Percentiles rank a stretch among this genome's conserved stretches.
Evolutionary conservation across 2,329 filamentous ascomycete species (phyloP).

Genomic region (Xylaria sp.): DNA sequence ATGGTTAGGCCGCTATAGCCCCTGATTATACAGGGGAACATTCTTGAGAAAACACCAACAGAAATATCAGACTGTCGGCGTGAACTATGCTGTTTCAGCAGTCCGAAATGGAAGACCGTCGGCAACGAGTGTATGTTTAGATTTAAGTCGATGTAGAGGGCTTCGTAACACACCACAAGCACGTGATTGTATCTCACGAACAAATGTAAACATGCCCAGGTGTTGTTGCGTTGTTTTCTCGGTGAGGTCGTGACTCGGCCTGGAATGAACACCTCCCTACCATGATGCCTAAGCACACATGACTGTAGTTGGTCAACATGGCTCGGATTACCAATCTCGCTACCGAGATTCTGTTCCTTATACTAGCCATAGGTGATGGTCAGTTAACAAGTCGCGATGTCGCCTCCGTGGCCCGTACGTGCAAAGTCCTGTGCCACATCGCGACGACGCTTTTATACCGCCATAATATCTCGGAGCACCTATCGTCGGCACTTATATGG

Average conservation of each 20-base stretch:
- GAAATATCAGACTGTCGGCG: too few relatives aligned
- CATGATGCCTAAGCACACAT: background rate
- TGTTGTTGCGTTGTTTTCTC: background rate
- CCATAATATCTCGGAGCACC: background rate
- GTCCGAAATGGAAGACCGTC: background rate
- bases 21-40: too few relatives aligned
- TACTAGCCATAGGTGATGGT: background rate
- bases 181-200: background rate
- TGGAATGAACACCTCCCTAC: background rate
- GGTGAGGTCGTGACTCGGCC: background rate
- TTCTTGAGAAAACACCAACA: too few relatives aligned
- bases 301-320: background rate
- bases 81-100: background rate
- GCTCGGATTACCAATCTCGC: background rate
- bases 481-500: background rate
- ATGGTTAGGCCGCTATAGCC: too few relatives aligned
- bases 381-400: background rate
- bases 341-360: background rate
- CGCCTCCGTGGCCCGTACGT: background rate
- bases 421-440: background rate
- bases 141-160: background rate
- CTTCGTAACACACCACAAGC: background rate
- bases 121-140: background rate
- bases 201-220: background rate
- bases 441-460: background rate